Percentiles rank a stretch among this genome's conserved stretches.
These are phyloP conservation scores for Heliosperma pusillum DNA, from an alignment of 148 eudicot genomes.

Conservation along the genomic window DNA sequence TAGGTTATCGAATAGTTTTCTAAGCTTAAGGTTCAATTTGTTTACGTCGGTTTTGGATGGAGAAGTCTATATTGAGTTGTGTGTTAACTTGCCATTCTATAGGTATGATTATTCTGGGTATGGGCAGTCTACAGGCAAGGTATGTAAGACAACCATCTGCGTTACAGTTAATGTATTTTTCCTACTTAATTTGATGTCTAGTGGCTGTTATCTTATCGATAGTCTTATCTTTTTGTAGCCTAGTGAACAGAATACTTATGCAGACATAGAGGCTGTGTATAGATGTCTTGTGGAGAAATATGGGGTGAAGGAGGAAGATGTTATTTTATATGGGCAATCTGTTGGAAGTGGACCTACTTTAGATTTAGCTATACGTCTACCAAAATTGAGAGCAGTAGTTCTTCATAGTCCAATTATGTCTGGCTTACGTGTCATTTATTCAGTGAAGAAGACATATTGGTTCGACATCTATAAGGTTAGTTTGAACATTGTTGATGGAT, in stretches of 20 bases:
- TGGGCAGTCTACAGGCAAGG: conserved; percentile 93
- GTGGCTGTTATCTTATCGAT: background rate
- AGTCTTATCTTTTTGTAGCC: conserved; percentile 45
- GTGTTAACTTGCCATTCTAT: conserved; percentile 24
- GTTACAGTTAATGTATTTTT: background rate
- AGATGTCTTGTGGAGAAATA: conserved; percentile 76
- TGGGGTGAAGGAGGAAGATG: conserved; percentile 83
- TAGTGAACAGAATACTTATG: conserved; percentile 86
- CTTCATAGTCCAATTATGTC: conserved; percentile 93
- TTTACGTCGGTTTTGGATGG: background rate
- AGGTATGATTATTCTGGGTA: conserved; percentile 96
- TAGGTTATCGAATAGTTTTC: background rate
- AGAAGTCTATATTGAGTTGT: conserved; percentile 10
- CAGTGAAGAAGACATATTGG: conserved; percentile 87
- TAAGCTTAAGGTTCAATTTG: background rate
- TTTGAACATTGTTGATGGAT: background rate
- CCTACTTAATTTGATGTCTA: background rate
- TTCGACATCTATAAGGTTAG: conserved; percentile 91
- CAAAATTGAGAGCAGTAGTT: conserved; percentile 78
- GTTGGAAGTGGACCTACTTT: conserved; percentile 95
- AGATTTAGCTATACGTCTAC: conserved; percentile 76
- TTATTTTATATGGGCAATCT: conserved; percentile 89
- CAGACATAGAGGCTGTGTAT: conserved; percentile 92
- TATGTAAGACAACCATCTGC: conserved; percentile 20
- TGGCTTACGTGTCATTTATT: conserved; percentile 90